phyloP scores from a whole-genome alignment of 345 rosid species.

The Nephelium lappaceum region DNA sequence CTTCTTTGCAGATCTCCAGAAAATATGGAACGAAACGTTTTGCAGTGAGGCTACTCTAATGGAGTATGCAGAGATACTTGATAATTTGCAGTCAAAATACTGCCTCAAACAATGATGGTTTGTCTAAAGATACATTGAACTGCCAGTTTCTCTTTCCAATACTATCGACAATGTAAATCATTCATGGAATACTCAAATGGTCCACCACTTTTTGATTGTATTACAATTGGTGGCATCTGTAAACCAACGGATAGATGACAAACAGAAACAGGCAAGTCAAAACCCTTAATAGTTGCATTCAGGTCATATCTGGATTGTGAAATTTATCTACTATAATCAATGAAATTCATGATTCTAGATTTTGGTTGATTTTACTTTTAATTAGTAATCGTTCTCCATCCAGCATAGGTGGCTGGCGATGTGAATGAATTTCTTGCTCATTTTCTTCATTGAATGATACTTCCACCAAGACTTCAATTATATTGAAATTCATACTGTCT shows the following conservation, averaged over 20 bases:
- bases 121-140: background rate
- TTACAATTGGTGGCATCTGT: background rate
- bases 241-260: background rate
- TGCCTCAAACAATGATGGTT: constrained; percentile 37
- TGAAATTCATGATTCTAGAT: background rate
- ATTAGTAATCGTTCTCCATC: too few relatives aligned
- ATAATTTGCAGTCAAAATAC: constrained; percentile 53
- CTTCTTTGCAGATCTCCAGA: constrained; percentile 63
- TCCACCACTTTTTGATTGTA: background rate
- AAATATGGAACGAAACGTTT: constrained; percentile 74
- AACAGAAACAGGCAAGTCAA: background rate
- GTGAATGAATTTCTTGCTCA: background rate
- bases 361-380: background rate
- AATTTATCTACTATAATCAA: background rate
- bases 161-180: background rate
- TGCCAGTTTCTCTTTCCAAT: background rate
- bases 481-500: background rate
- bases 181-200: background rate
- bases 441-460: background rate
- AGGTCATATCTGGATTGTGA: background rate
- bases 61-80: constrained; percentile 63
- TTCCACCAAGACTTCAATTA: background rate
- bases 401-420: background rate
- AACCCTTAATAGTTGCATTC: background rate
- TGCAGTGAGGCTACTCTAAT: constrained; percentile 61